These are phyloP conservation scores for Corynascus novoguineensis DNA, from an alignment of 495 filamentous ascomycete genomes.

Conservation along the genomic window DNA sequence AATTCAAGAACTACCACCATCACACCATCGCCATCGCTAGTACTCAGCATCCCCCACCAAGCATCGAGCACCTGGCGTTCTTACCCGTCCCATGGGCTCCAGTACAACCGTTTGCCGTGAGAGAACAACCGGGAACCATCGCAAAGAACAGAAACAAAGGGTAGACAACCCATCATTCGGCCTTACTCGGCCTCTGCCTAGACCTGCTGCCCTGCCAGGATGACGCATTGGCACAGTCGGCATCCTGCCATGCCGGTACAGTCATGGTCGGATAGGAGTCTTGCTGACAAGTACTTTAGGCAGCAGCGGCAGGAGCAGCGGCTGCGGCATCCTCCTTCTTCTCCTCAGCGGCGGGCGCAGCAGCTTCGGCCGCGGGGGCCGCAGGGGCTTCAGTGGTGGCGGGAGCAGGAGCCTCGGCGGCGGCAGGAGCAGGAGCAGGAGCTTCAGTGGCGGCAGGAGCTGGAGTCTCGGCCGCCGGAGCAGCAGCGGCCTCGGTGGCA, in stretches of 20 bases:
- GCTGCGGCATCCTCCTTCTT: conserved; percentile 19
- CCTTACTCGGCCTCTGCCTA: too few relatives aligned
- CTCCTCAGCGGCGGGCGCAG: conserved; percentile 16
- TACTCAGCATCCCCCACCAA: too few relatives aligned
- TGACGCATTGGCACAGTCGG: too few relatives aligned
- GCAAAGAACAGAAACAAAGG: too few relatives aligned
- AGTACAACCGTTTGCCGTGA: neutral
- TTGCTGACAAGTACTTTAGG: too few relatives aligned
- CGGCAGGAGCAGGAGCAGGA: neutral
- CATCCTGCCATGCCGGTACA: too few relatives aligned
- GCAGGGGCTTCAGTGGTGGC: conserved; percentile 1
- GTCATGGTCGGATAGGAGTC: too few relatives aligned
- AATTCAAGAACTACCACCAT: conserved; percentile 6
- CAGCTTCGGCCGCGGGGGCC: conserved; percentile 13
- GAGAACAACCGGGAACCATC: too few relatives aligned
- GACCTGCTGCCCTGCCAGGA: too few relatives aligned
- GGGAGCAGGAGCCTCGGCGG: conserved; percentile 2
- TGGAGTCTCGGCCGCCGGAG: neutral
- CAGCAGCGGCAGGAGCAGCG: conserved; percentile 15
- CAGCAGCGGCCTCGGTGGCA: neutral
- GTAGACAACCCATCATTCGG: too few relatives aligned
- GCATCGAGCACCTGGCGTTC: conserved; percentile 3
- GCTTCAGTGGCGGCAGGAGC: conserved; percentile 5
- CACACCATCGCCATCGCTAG: neutral
- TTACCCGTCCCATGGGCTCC: conserved; percentile 7